Evolutionary conservation across 352 stramenopile genomes (phyloP).

Genomic region (Peronospora destructor): DNA sequence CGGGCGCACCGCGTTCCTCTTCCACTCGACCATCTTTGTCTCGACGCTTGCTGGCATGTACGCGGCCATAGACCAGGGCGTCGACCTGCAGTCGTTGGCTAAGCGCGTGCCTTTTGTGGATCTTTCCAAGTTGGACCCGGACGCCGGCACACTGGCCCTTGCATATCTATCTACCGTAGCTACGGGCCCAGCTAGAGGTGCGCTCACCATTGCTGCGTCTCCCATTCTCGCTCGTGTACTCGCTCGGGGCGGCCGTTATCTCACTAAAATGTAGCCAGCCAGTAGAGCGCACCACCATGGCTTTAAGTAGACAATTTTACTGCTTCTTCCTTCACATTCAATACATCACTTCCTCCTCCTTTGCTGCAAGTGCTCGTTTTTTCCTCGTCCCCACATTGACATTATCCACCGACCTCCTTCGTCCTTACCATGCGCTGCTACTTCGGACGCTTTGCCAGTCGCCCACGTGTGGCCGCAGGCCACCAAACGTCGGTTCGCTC

Average conservation of each 20-base stretch:
- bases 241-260: slow-evolving; percentile 26
- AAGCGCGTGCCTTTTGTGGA: slow-evolving; percentile 67
- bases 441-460: slow-evolving; percentile 27
- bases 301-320: too few species aligned
- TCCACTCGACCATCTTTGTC: slow-evolving; percentile 90
- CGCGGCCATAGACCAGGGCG: slow-evolving; percentile 53
- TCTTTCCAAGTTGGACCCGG: slow-evolving; percentile 55
- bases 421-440: slow-evolving; percentile 26
- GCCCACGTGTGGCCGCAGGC: slow-evolving; percentile 39
- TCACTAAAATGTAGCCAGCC: slow-evolving; percentile 17
- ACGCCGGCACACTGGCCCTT: slow-evolving; percentile 60
- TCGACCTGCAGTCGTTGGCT: slow-evolving; percentile 53
- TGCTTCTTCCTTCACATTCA: not conserved
- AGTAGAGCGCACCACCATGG: not conserved
- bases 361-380: slow-evolving; percentile 2
- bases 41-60: slow-evolving; percentile 90
- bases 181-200: slow-evolving; percentile 59
- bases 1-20: slow-evolving; percentile 90
- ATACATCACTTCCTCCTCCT: slow-evolving; percentile 1
- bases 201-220: slow-evolving; percentile 64
- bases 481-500: slow-evolving; percentile 38
- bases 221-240: slow-evolving; percentile 68
- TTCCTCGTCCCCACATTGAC: slow-evolving; percentile 5
- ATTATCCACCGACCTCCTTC: not conserved
- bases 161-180: slow-evolving; percentile 92